Evolutionary conservation across 352 stramenopile genomes (phyloP).

Genomic region (Thraustochytrium striatum): DNA sequence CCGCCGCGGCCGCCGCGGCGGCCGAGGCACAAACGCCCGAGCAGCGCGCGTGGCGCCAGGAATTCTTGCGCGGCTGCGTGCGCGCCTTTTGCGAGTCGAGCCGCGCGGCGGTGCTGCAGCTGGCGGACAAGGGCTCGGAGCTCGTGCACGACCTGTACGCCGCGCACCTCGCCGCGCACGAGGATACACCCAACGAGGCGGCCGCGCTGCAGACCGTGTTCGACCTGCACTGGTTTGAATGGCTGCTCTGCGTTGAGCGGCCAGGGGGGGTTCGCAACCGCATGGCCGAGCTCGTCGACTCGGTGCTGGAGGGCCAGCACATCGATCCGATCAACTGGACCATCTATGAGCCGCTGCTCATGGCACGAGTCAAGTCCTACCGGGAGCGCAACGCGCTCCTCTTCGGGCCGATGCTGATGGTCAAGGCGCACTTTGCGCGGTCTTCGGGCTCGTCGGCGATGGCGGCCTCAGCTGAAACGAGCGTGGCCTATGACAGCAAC

Average conservation of each 20-base stretch:
- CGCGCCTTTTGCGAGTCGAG: conserved; percentile 10
- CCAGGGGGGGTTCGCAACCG: not conserved
- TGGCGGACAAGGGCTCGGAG: not conserved
- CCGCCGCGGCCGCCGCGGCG: not conserved
- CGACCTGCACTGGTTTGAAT: conserved; percentile 45
- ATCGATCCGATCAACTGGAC: conserved; percentile 39
- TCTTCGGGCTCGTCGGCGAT: not conserved
- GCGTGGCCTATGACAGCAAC: conserved; percentile 37
- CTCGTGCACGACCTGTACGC: conserved; percentile 20
- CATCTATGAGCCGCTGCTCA: not conserved
- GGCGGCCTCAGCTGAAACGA: too few species aligned
- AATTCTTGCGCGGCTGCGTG: not conserved
- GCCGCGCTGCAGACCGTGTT: conserved; percentile 43
- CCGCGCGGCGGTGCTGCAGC: not conserved
- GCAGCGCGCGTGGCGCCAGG: not conserved
- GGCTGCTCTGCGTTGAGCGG: conserved; percentile 21
- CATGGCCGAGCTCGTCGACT: not conserved
- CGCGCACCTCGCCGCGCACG: not conserved
- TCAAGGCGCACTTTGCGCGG: conserved; percentile 14
- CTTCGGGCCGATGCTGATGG: conserved; percentile 39
- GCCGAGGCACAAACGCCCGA: not conserved
- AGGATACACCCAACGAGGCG: conserved; percentile 1
- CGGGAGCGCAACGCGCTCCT: conserved; percentile 29
- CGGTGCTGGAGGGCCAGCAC: not conserved
- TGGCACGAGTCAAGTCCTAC: conserved; percentile 26